A percentile compares a stretch with the other conserved stretches of the same genome.
Conservation (phyloP, 768 basidiomycete species). For the Phlebiopsis flavidoalba region DNA sequence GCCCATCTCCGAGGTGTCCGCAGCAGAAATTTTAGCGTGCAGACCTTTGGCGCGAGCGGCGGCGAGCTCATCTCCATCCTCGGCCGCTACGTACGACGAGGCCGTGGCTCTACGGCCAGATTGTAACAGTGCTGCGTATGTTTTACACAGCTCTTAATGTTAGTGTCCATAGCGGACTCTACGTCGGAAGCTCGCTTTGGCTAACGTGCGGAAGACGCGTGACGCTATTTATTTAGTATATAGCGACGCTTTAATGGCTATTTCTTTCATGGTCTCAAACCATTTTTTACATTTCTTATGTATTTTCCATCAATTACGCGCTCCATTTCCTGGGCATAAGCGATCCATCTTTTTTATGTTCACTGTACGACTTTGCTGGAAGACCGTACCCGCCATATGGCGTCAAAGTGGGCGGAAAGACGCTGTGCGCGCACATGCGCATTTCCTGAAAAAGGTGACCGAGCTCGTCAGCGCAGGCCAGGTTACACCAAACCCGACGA, state of each 20-base stretch:
- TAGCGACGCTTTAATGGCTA: too few relatives aligned
- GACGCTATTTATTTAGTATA: too few relatives aligned
- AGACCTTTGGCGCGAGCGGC: conserved; percentile 1
- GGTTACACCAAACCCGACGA: conserved; percentile 22
- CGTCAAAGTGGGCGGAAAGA: too few relatives aligned
- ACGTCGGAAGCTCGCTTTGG: too few relatives aligned
- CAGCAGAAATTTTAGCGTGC: conserved; percentile 8
- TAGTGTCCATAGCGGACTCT: neutral
- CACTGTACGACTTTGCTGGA: too few relatives aligned
- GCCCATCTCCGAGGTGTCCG: conserved; percentile 11
- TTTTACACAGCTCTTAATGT: neutral
- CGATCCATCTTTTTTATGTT: too few relatives aligned
- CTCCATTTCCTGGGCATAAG: too few relatives aligned
- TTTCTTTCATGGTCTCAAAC: too few relatives aligned
- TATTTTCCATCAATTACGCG: too few relatives aligned
- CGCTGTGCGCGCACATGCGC: conserved; percentile 19
- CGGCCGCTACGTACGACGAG: neutral
- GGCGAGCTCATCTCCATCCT: conserved; percentile 10
- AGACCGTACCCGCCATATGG: too few relatives aligned
- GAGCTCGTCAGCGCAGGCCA: conserved; percentile 15
- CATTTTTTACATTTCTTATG: too few relatives aligned
- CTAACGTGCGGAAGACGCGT: too few relatives aligned
- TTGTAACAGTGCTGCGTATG: neutral
- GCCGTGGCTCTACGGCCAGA: neutral
- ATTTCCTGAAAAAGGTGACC: conserved; percentile 17